Evolutionary conservation across 2,329 filamentous ascomycete genomes (phyloP), one percentile per base, ranked within the genome.

Genomic region (Zasmidium angulare): DNA sequence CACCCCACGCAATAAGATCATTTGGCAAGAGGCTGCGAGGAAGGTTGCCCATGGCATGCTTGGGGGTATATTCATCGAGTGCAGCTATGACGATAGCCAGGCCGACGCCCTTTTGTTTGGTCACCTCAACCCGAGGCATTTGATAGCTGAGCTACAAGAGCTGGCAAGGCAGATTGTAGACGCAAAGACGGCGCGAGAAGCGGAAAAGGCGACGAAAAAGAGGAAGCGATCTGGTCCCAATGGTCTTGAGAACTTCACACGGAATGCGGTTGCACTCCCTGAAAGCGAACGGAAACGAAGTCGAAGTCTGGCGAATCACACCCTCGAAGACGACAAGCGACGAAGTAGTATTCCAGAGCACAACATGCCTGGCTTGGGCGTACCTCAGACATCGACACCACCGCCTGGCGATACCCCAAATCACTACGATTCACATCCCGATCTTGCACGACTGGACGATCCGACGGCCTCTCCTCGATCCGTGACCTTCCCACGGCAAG

Each of bases 31-130:
- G 69, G 93, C 93, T 0, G 93, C 93, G 0, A 89, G 89, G 9
- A 96, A 96, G 72, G 86, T 99, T 23, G 89, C 82, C 0, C 77
- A 81, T 0, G 90, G 91, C 1, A 81, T 83, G 2, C 81, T 99
- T 0, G 84, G 82, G 0, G 93, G 89, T 11, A 89, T 99, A 12
- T 93, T 98, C 71, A 96, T 99, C 67, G 95, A 99, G 78, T 98
- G 93, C 75, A 96, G 91, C 62, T 99, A 93, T 74, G 89, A 91
- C 62, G 89, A 97, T 73, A 84, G 85, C 7, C 89, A 92, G 68
- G 82, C 85, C 21, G 87, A 95, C 61, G 87, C 89, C 52, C 84
- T 87, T 0, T 81, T 99, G 0, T 99, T 92, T 65, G 95, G 95
- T 0, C 95, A 99, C 68, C 79, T 99, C 14, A 90, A 91, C 40